Evolutionary conservation across 176 grass and related monocot genomes (phyloP).

Genomic region (Eremochloa ophiuroides): DNA sequence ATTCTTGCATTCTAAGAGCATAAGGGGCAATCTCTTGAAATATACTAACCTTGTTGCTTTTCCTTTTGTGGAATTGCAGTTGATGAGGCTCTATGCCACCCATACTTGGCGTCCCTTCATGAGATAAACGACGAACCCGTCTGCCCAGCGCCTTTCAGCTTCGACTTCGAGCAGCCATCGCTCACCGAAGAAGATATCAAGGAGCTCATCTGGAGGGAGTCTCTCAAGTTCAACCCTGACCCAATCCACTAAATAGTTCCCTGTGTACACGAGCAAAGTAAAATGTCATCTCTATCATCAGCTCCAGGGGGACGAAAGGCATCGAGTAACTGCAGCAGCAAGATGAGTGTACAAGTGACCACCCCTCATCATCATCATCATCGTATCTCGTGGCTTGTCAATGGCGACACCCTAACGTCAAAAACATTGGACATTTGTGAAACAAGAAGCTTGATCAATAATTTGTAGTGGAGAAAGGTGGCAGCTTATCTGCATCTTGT

Average conservation of each 20-base stretch:
- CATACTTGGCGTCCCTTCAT: slow-evolving; percentile 84
- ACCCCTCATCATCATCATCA: background rate
- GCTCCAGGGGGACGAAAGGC: background rate
- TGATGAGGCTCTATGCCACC: slow-evolving; percentile 79
- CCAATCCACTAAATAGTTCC: slow-evolving; percentile 41
- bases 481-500: slow-evolving; percentile 33
- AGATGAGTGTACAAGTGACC: too few relatives aligned
- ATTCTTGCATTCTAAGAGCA: background rate
- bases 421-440: slow-evolving; percentile 28
- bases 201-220: slow-evolving; percentile 92
- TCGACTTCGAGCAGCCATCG: slow-evolving; percentile 93
- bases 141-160: slow-evolving; percentile 80
- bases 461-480: slow-evolving; percentile 38
- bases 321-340: background rate
- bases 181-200: slow-evolving; percentile 96
- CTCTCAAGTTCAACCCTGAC: slow-evolving; percentile 92
- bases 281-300: slow-evolving; percentile 1
- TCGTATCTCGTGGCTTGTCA: slow-evolving; percentile 8
- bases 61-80: slow-evolving; percentile 37
- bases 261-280: background rate
- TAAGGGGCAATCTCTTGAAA: background rate
- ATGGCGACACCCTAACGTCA: background rate
- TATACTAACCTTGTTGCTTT: slow-evolving; percentile 15
- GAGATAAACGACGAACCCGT: slow-evolving; percentile 79
- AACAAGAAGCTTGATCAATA: slow-evolving; percentile 47